Conservation (phyloP, 2,329 filamentous ascomycete species). For the Fusarium sp. region DNA sequence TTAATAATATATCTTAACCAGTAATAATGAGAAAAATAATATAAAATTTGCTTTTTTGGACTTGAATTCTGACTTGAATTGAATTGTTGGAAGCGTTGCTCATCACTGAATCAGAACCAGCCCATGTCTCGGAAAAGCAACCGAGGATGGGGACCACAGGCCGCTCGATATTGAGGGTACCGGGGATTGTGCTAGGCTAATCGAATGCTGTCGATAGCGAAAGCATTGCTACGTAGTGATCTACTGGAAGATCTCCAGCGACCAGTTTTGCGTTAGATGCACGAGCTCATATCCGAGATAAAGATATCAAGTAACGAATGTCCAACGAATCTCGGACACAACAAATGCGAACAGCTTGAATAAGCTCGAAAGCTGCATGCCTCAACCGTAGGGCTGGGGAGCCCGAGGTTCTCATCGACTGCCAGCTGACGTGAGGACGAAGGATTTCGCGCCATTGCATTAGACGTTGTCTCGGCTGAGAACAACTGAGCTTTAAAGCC, state of each 20-base stretch:
- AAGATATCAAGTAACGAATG: not conserved
- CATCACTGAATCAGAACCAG: not conserved
- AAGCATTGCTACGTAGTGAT: not conserved
- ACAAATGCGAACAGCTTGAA: not conserved
- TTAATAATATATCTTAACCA: too few species aligned
- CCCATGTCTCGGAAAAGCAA: conserved; percentile 24
- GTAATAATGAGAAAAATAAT: too few species aligned
- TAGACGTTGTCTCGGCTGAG: not conserved
- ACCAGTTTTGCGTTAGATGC: not conserved
- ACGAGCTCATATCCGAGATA: not conserved
- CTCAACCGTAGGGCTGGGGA: conserved; percentile 1
- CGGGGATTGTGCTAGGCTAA: not conserved
- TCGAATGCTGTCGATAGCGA: not conserved
- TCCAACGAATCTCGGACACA: not conserved
- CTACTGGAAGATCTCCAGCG: not conserved
- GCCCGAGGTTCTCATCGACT: conserved; percentile 5
- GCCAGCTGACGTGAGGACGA: conserved; percentile 33
- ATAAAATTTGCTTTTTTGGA: too few species aligned
- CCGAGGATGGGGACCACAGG: conserved; percentile 3
- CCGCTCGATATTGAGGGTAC: not conserved
- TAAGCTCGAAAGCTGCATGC: not conserved
- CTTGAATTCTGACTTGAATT: too few species aligned
- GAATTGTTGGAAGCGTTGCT: too few species aligned
- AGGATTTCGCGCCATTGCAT: not conserved
- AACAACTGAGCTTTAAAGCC: not conserved